Evolutionary conservation across 129 eudicot genomes (phyloP), one percentile per base, ranked within the genome.

Genomic region (Logfia minima): DNA sequence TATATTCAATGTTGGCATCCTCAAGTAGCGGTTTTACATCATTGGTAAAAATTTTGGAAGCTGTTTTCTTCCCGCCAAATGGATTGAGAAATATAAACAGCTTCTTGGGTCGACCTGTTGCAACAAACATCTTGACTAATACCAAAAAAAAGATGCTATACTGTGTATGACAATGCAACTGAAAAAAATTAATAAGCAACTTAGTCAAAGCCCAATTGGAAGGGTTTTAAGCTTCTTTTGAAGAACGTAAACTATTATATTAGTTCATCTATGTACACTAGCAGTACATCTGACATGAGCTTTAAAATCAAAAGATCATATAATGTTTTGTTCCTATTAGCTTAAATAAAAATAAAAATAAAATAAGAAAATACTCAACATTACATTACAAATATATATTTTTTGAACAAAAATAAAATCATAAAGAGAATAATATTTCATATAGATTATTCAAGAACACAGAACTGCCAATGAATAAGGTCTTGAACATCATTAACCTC

Each of bases 61-160:
- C 97, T 13, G 89, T 86, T 84, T 82, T 91, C 84, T 81, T 87
- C 75, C 98, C 98, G 14, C 99, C 97, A 75, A 66, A 91, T 0
- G 99, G 99, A 88, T 94, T 94, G 70, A 94, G 85, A 66, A 91
- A 87, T 72, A 94, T 71, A 77, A 91, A 89, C 24, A 94, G 86
- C 84, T 84, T 89, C 88, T 89, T 91, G 4, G 99, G 99, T 72
- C 99, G 84, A 77, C 88, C 99, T 94, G 87, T 70, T 63, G 51
- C 29, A 77, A 72, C 35, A 55, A 73, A 7, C 17, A 66, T 37
- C 19, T 23, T 52, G 65, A 52, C 60, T 34, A 24, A 71, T 70
- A 52, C 66, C 58, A 22, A 8, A 62, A 39, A 19, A 59, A 51
- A 63, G 1, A 71, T 6, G 8, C 29, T 41, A 39, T 24, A 61